Evolutionary conservation across 73 alveolate genomes (phyloP).

Genomic region (Tetrahymena thermophila): DNA sequence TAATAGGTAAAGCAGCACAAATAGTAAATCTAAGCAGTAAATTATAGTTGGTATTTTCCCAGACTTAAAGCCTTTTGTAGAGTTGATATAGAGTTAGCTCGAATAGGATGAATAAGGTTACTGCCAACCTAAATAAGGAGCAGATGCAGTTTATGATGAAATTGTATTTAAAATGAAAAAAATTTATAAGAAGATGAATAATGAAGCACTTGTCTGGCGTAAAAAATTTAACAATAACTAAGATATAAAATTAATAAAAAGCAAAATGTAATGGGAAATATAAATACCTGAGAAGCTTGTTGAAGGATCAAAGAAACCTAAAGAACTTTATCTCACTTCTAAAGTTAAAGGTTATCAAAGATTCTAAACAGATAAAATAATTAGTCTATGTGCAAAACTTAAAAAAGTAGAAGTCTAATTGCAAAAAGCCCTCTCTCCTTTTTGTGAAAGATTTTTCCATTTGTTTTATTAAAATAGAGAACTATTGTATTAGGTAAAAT

Average conservation of each 20-base stretch:
- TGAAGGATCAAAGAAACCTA: slow-evolving; percentile 59
- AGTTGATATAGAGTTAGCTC: background rate
- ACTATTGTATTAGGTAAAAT: slow-evolving; percentile 15
- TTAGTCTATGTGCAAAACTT: slow-evolving; percentile 45
- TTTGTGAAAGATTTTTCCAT: slow-evolving; percentile 38
- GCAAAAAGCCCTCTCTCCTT: slow-evolving; percentile 51
- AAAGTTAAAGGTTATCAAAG: slow-evolving; percentile 59
- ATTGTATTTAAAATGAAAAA: slow-evolving; percentile 35
- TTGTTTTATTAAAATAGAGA: slow-evolving; percentile 53
- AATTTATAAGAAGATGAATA: slow-evolving; percentile 1
- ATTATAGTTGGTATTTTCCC: background rate
- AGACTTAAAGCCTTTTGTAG: background rate
- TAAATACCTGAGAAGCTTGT: slow-evolving; percentile 64
- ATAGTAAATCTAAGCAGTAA: background rate
- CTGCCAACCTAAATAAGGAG: slow-evolving; percentile 57
- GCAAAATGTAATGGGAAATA: slow-evolving; percentile 64
- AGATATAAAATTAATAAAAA: slow-evolving; percentile 47
- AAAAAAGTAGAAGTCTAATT: slow-evolving; percentile 59
- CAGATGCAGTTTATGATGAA: slow-evolving; percentile 55
- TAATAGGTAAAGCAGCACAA: background rate
- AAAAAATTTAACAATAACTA: slow-evolving; percentile 6
- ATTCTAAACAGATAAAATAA: slow-evolving; percentile 53
- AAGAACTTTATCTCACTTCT: slow-evolving; percentile 64
- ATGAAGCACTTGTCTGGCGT: slow-evolving; percentile 23
- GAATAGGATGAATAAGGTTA: background rate